phyloP scores from a whole-genome alignment of 106 monocot species.

The Phalaenopsis aphrodite region DNA sequence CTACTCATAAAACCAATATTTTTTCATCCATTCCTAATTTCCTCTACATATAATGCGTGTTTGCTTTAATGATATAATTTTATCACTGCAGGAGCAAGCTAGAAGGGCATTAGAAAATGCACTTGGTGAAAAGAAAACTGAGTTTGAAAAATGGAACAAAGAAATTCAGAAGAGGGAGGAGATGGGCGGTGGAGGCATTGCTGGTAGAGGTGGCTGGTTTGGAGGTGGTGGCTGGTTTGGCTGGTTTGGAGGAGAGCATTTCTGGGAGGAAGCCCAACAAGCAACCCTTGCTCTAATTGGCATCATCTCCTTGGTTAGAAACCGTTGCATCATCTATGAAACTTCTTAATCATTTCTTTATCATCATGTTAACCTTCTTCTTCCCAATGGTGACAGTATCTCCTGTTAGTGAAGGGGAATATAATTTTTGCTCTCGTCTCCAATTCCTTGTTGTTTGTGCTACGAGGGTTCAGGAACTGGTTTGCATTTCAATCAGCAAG shows the following conservation, averaged over 20 bases:
- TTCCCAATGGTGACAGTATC: constrained; percentile 36
- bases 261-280: constrained; percentile 78
- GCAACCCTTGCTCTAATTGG: constrained; percentile 45
- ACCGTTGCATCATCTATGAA: neutral
- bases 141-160: constrained; percentile 87
- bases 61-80: neutral
- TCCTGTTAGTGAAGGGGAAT: constrained; percentile 61
- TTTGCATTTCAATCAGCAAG: constrained; percentile 18
- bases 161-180: constrained; percentile 71
- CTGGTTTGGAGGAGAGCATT: constrained; percentile 58
- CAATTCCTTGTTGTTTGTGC: constrained; percentile 52
- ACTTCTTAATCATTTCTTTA: neutral
- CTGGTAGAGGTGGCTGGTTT: constrained; percentile 66
- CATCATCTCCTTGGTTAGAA: constrained; percentile 50
- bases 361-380: neutral
- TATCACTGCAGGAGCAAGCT: constrained; percentile 55
- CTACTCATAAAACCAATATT: too few species aligned
- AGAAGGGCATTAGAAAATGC: constrained; percentile 77
- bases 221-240: constrained; percentile 75
- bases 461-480: constrained; percentile 44
- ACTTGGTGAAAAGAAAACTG: constrained; percentile 60
- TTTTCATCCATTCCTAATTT: too few species aligned
- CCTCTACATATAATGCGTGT: neutral
- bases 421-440: constrained; percentile 61
- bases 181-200: constrained; percentile 31